These are phyloP conservation scores for Hypomontagnella monticulosa DNA, from an alignment of 495 filamentous ascomycete species.

Conservation along the genomic window DNA sequence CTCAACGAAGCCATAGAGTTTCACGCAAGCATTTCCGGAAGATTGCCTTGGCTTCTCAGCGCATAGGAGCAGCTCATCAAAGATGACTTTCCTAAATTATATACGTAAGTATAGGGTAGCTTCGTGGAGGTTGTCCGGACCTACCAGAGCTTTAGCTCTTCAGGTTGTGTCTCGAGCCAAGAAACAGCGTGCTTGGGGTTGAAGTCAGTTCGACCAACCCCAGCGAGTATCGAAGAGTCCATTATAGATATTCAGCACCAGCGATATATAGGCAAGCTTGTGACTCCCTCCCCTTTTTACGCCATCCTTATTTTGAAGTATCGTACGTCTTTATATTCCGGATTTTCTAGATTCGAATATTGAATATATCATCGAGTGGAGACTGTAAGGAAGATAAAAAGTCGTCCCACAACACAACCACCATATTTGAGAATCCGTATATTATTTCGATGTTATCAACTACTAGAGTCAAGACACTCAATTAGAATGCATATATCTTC, in stretches of 20 bases:
- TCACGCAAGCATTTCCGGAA: constrained; percentile 59
- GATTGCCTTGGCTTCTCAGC: constrained; percentile 58
- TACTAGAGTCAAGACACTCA: not conserved
- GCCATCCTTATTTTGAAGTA: not conserved
- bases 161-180: constrained; percentile 50
- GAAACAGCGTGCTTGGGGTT: constrained; percentile 46
- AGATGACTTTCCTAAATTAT: constrained; percentile 38
- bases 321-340: not conserved
- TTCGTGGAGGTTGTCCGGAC: constrained; percentile 5
- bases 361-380: constrained; percentile 10
- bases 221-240: constrained; percentile 30
- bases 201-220: constrained; percentile 38
- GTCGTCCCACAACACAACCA: not conserved
- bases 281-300: constrained; percentile 16
- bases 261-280: not conserved
- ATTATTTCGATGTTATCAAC: not conserved
- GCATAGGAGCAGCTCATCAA: constrained; percentile 51
- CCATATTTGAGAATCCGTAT: constrained; percentile 1
- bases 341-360: constrained; percentile 8
- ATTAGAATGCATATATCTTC: not conserved
- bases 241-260: constrained; percentile 4
- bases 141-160: constrained; percentile 42
- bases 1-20: constrained; percentile 64
- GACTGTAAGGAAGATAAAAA: not conserved
- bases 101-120: constrained; percentile 3